Evolutionary conservation across 305 asterid genomes (phyloP), one percentile per base, ranked within the genome.

Genomic region (Solanum chacoense): DNA sequence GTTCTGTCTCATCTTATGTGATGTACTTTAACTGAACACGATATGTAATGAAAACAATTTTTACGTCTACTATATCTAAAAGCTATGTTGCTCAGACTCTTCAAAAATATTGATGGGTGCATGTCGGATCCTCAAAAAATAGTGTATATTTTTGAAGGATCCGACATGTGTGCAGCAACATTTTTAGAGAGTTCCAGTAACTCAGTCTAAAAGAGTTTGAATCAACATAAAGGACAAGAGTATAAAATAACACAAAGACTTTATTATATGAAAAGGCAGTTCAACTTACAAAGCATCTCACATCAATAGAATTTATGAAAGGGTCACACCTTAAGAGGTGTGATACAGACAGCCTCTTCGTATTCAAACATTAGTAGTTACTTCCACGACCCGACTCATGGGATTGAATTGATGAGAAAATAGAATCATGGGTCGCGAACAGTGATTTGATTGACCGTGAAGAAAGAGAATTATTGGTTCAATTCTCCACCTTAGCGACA

Each of bases 81-180:
- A 45, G 63, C 63, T 45, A 45, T 4, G 55, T 14, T 45, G 63
- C 22, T 45, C 20, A 6, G 22, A 59, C 69, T 59, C 26, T 59
- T 59, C 26, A 59, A 59, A 59, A 59, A 55, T 18, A 2, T 16
- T 0, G 4, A 55, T 55, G 24, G 67, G n/a, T 55, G 67, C 67
- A 1, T 45, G 63, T 45, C 8, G 22, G 8, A 45, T 14, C 63
- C 63, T 45, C 20, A 22, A 45, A 45, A 45, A 45, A 45, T 0
- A 14, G 0, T 42, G 55, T 42, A 42, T 42, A 13, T 42, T 12
- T 42, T 55, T 6, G n/a, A 55, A 55, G 67, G 1, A 55, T 7
- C 4, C 10, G 2, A 55, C 11, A 55, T 18, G 67, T 55, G 0
- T 20, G 69, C 26, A 18, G 0, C 69, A 59, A 59, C 0, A 20